Conservation (phyloP, 306 rosid genomes). For the Pyrus communis region DNA sequence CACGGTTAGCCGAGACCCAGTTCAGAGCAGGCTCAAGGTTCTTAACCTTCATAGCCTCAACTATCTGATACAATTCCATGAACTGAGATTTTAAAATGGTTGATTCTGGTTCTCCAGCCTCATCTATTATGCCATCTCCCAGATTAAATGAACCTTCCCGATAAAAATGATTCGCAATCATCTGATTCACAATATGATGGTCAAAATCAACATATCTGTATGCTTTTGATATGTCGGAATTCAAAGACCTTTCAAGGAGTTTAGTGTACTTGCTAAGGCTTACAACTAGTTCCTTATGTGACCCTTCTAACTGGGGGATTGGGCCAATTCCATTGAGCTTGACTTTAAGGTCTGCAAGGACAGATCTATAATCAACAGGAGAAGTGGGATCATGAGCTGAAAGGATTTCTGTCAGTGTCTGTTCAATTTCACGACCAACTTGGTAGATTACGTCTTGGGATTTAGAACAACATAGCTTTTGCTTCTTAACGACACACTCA, state of each 20-base stretch:
- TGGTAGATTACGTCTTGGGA: conserved; percentile 63
- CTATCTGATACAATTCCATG: conserved; percentile 59
- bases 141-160: conserved; percentile 63
- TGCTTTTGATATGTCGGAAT: conserved; percentile 77
- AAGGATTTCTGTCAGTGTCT: conserved; percentile 44
- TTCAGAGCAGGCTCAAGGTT: conserved; percentile 76
- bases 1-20: conserved; percentile 53
- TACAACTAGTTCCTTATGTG: conserved; percentile 57
- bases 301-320: conserved; percentile 50
- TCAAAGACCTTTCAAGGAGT: conserved; percentile 50
- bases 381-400: conserved; percentile 34
- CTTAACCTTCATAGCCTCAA: conserved; percentile 53
- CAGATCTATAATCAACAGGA: conserved; percentile 45
- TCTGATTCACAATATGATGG: conserved; percentile 51
- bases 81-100: conserved; percentile 49
- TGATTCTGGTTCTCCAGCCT: conserved; percentile 59
- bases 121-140: conserved; percentile 61
- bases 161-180: conserved; percentile 66
- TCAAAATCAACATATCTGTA: conserved; percentile 72
- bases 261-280: conserved; percentile 58
- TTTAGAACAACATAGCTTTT: conserved; percentile 60
- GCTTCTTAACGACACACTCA: conserved; percentile 77
- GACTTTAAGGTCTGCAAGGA: conserved; percentile 50
- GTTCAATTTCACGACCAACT: conserved; percentile 62
- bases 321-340: conserved; percentile 50